Base-by-base conservation (phyloP, 139 green algal species). In the Micromonas commoda region DNA sequence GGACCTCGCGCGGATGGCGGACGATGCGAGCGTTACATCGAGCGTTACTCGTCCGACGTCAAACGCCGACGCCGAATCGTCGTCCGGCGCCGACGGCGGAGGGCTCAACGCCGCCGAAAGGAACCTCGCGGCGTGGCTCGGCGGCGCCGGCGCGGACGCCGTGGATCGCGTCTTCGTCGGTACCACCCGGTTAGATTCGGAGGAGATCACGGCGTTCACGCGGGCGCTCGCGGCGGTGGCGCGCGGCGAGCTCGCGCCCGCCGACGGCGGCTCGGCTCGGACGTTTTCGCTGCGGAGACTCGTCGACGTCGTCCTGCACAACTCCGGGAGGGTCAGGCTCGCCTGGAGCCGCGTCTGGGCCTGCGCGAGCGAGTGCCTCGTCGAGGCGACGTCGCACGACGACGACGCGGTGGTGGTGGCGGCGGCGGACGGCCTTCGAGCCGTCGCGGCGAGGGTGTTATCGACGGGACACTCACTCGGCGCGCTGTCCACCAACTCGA, bases 341-440 rank as follows among this genome's bases (percentile, higher is more conserved):
- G 95, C 98, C 45, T 99, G 95, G 95, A 88, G 73, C 60, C 88
- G 91, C 68, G 96, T 99, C 71, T 99, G 94, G 95, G 84, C 88
- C 0, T 90, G 97, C 73, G 86, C 98, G 34, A 84, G 86, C 6
- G 91, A 96, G 76, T 97, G 97, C 87, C 98, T 99, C 81, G 90
- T 96, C 84, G 89, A 2, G 96, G 93, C 86, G 26, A 31, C 20
- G 2, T 39, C 26, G 28, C 51, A 67, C 24, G 87, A 92, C 80
- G 64, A 85, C 65, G 71, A 80, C 16, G 76, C 72, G 29, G 90
- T 98, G 29, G 92, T 94, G 28, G 94, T 98, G 88, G 97, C 97
- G 74, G 87, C 87, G 16, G 87, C 96, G 57, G 92, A 96, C 76
- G 87, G 82, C 28, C 82, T 97, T 67, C 79, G 92, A 33, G 81